These are phyloP conservation scores for Acarospora socialis DNA, from an alignment of 2,329 filamentous ascomycete genomes.

Conservation along the genomic window DNA sequence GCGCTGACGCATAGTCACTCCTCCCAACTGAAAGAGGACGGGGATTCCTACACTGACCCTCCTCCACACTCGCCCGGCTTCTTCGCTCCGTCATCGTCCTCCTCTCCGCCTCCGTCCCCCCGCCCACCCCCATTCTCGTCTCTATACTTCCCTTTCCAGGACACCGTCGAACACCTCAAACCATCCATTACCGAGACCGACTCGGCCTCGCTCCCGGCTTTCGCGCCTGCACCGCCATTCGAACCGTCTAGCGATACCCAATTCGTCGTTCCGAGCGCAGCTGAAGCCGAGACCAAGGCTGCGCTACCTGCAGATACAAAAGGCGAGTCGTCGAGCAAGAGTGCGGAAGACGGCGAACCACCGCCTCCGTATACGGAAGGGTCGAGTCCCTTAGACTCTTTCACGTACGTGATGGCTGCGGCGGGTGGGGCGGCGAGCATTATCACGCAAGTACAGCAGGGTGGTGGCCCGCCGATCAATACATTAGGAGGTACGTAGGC, in stretches of 20 bases:
- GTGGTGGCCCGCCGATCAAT: constrained; percentile 70
- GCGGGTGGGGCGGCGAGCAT: constrained; percentile 96
- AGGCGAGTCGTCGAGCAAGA: constrained; percentile 57
- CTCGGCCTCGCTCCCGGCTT: constrained; percentile 33
- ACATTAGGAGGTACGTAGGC: constrained; percentile 59
- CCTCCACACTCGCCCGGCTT: constrained; percentile 9
- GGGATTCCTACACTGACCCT: constrained; percentile 17
- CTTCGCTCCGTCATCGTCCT: constrained; percentile 22
- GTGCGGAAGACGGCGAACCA: constrained; percentile 68
- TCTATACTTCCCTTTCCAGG: constrained; percentile 40
- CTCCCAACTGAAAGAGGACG: constrained; percentile 22
- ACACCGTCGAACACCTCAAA: constrained; percentile 25
- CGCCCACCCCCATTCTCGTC: constrained; percentile 50
- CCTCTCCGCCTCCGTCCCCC: constrained; percentile 37
- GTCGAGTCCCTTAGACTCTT: constrained; percentile 77
- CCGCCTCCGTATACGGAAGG: constrained; percentile 95
- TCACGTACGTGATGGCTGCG: constrained; percentile 94
- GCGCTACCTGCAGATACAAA: constrained; percentile 73
- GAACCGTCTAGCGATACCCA: constrained; percentile 32
- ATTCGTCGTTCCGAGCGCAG: constrained; percentile 30
- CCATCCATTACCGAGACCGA: constrained; percentile 32
- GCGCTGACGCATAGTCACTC: constrained; percentile 19
- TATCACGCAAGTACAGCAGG: constrained; percentile 96
- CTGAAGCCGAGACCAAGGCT: constrained; percentile 65
- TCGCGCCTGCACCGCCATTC: constrained; percentile 37